Evolutionary conservation across 1,139 yeast genomes (phyloP).

Genomic region (Pichia sp.): DNA sequence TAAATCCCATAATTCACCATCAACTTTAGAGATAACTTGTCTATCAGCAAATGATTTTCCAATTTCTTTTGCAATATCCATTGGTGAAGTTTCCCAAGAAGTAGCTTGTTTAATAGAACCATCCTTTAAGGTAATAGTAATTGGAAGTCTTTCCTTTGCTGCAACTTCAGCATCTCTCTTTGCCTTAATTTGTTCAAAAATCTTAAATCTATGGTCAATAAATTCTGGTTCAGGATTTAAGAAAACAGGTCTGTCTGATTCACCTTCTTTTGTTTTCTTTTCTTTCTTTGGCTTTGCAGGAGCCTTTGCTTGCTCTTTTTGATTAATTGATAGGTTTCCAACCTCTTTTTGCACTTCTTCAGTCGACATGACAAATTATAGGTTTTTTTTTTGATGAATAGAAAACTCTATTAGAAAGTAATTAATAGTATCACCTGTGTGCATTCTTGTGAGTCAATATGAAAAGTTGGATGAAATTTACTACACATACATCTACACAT

Average conservation of each 20-base stretch:
- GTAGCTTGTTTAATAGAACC: constrained; percentile 75
- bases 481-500: too few species aligned
- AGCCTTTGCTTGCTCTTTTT: constrained; percentile 2
- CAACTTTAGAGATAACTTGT: constrained; percentile 84
- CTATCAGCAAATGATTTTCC: constrained; percentile 86
- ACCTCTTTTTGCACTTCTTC: constrained; percentile 46
- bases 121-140: constrained; percentile 79
- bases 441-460: too few species aligned
- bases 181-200: constrained; percentile 77
- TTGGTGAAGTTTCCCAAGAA: constrained; percentile 86
- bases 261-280: constrained; percentile 27
- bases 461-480: too few species aligned
- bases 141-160: constrained; percentile 48
- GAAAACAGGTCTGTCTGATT: constrained; percentile 38
- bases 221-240: constrained; percentile 77
- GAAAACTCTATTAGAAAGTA: too few species aligned
- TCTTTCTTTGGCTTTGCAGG: constrained; percentile 22
- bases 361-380: constrained; percentile 18
- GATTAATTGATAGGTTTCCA: constrained; percentile 42
- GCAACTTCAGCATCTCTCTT: constrained; percentile 71
- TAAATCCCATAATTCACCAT: constrained; percentile 91
- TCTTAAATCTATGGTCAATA: constrained; percentile 67
- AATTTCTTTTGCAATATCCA: constrained; percentile 76
- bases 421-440: too few species aligned
- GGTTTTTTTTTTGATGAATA: background rate